Evolutionary conservation across 139 green algal genomes (phyloP), one percentile per base, ranked within the genome.

Genomic region (Medakamo hakoo): DNA sequence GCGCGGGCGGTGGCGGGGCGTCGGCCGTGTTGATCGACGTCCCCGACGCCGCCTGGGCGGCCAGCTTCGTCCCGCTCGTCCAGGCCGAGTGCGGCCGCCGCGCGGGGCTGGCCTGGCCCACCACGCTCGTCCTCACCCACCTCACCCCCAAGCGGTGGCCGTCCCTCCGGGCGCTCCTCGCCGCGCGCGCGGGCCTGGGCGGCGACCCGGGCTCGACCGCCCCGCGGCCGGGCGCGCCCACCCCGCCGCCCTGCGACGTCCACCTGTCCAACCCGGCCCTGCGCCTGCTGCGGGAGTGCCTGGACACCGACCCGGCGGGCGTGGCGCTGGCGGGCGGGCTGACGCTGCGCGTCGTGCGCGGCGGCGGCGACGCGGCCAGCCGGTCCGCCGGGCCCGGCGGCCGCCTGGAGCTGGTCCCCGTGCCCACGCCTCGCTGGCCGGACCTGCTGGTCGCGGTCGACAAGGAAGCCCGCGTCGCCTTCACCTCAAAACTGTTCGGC

Each of bases 351-450:
- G 27, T 30, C 24, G 59, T 68, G n/a, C n/a, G n/a, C n/a, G n/a
- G n/a, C n/a, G n/a, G n/a, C n/a, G n/a, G n/a, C 23, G 70, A 55
- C 1, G 49, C 65, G 22, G 62, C 49, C 49, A 59, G 28, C 56
- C 55, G 30, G 26, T n/a, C 78, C 16, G 30, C 31, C 19, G 58
- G 75, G 60, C 55, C 68, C 19, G 57, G 65, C 52, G 55, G 49
- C 22, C 21, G 66, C 26, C 63, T 87, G 62, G 58, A 70, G 56
- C 81, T 93, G 49, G 68, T 86, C 20, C 71, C 75, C 2, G 61
- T 73, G 22, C 77, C 87, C 57, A 97, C 88, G 18, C 87, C 90
- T 4, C 77, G 90, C 56, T 97, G 91, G 88, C 90, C 90, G 2
- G 91, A 97, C 71, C 71, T 87, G 49, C 72, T 95, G 64, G 66